Evolutionary conservation across 1,139 yeast species (phyloP).

Genomic region (Tardiomyces digboiensis): DNA sequence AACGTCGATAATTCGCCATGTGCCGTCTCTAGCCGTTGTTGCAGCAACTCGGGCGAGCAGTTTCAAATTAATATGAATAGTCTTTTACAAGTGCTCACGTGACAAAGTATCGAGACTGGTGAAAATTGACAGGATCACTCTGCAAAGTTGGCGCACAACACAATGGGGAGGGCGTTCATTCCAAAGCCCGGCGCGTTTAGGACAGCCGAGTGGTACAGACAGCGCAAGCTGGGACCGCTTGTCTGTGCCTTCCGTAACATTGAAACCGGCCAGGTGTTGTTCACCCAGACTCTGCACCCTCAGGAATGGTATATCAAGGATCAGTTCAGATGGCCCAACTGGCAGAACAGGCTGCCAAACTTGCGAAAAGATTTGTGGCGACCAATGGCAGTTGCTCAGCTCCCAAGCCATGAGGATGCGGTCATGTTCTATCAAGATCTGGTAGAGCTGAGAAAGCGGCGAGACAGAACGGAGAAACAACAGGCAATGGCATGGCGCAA

Average conservation of each 20-base stretch:
- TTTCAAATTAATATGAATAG: too few species aligned
- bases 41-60: too few species aligned
- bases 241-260: conserved; percentile 75
- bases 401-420: conserved; percentile 55
- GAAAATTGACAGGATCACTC: too few species aligned
- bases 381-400: conserved; percentile 77
- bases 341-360: conserved; percentile 77
- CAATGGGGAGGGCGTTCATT: background rate
- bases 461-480: conserved; percentile 51
- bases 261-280: conserved; percentile 82
- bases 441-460: conserved; percentile 59
- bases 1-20: too few species aligned
- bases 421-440: conserved; percentile 67
- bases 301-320: conserved; percentile 63
- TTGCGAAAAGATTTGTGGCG: conserved; percentile 85
- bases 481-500: conserved; percentile 63
- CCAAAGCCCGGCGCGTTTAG: background rate
- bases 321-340: conserved; percentile 64
- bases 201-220: background rate
- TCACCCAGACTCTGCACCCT: conserved; percentile 61
- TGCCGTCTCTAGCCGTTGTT: too few species aligned
- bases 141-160: too few species aligned
- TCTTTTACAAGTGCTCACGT: too few species aligned
- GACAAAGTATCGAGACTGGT: too few species aligned
- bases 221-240: conserved; percentile 52